phyloP scores from a whole-genome alignment of 331 rosid species.

The Saraca asoca region DNA sequence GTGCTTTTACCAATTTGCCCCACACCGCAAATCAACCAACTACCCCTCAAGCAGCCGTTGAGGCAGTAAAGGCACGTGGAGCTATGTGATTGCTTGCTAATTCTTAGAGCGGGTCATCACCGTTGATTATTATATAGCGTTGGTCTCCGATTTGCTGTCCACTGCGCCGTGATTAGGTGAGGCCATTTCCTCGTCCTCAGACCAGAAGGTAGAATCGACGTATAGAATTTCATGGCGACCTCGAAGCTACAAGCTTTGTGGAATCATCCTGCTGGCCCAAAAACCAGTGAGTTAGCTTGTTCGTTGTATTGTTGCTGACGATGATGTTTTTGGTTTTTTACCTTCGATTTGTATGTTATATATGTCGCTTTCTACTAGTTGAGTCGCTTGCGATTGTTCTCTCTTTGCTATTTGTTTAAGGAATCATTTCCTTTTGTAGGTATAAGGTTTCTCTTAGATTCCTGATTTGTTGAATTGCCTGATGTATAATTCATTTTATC shows the following conservation, averaged over 20 bases:
- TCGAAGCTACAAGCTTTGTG: slow-evolving; percentile 86
- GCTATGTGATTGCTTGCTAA: too few relatives aligned
- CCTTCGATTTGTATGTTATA: background rate
- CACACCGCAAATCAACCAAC: too few relatives aligned
- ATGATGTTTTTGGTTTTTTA: background rate
- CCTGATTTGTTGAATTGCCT: slow-evolving; percentile 16
- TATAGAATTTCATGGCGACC: slow-evolving; percentile 60
- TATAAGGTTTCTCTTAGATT: background rate
- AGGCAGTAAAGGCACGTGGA: too few relatives aligned
- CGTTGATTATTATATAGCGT: too few relatives aligned
- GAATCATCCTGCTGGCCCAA: slow-evolving; percentile 99
- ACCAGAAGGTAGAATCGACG: background rate
- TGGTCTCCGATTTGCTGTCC: too few relatives aligned
- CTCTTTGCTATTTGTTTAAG: background rate
- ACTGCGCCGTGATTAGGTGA: background rate
- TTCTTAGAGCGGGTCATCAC: too few relatives aligned
- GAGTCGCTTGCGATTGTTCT: slow-evolving; percentile 11
- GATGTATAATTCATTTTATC: background rate
- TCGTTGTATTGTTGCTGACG: background rate
- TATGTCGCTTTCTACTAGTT: slow-evolving; percentile 1
- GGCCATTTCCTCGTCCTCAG: slow-evolving; percentile 6
- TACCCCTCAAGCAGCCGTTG: too few relatives aligned
- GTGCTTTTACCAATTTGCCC: too few relatives aligned
- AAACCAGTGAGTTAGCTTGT: slow-evolving; percentile 71
- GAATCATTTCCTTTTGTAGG: background rate